Evolutionary conservation across 2,329 filamentous ascomycete genomes (phyloP).

Genomic region (Diaporthe ampelina): DNA sequence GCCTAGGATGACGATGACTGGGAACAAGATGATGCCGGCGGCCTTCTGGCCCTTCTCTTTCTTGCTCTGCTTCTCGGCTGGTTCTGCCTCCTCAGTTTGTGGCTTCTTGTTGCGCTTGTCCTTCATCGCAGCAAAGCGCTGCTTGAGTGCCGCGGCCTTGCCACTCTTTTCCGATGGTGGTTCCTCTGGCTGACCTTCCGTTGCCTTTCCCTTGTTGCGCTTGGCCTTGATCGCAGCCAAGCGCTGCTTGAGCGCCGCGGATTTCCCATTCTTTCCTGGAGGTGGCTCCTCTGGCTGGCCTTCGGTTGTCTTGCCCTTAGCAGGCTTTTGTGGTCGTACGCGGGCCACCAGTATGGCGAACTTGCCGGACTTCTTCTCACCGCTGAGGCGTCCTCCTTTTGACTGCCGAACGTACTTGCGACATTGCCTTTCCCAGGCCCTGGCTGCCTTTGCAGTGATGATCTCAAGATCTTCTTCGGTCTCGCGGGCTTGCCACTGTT

Average conservation of each 20-base stretch:
- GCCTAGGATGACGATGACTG: conserved; percentile 12
- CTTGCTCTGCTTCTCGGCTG: conserved; percentile 14
- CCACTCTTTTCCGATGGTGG: conserved; percentile 13
- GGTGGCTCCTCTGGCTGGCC: background rate
- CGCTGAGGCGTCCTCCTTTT: background rate
- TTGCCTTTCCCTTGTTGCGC: background rate
- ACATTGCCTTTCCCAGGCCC: conserved; percentile 36
- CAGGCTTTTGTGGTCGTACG: background rate
- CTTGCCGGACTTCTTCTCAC: conserved; percentile 18
- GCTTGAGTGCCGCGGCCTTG: background rate
- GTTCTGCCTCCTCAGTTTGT: background rate
- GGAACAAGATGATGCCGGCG: conserved; percentile 22
- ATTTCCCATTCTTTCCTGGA: background rate
- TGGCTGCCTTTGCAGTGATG: conserved; percentile 28
- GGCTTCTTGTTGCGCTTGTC: conserved; percentile 7
- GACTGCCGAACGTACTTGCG: conserved; percentile 25
- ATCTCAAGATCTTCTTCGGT: conserved; percentile 27
- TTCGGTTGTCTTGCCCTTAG: conserved; percentile 12
- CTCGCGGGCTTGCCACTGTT: conserved; percentile 33
- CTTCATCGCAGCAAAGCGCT: conserved; percentile 16
- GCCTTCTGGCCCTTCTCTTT: conserved; percentile 21
- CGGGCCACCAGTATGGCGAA: conserved; percentile 18
- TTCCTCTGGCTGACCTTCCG: too few species aligned
- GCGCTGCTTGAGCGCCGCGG: conserved; percentile 6
- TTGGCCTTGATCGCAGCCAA: conserved; percentile 11